Conservation (phyloP, 2,329 filamentous ascomycete genomes). For the Cladosporium sp. region DNA sequence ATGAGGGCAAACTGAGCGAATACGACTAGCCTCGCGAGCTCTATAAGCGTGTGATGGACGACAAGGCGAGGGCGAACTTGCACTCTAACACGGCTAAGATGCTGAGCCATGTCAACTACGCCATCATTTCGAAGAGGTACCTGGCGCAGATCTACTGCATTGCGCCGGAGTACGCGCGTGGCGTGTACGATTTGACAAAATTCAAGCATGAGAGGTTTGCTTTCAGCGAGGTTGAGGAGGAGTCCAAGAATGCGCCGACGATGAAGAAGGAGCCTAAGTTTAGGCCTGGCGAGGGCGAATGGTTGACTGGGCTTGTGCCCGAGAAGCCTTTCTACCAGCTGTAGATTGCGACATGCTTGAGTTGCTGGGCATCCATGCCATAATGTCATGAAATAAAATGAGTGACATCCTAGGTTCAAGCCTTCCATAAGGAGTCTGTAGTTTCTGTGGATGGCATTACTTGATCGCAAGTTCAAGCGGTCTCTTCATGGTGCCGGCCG, state of each 20-base stretch:
- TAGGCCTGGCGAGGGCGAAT: constrained; percentile 36
- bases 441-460: too few relatives aligned
- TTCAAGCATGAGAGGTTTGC: constrained; percentile 43
- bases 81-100: constrained; percentile 46
- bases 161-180: constrained; percentile 43
- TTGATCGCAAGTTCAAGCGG: too few relatives aligned
- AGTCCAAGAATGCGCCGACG: constrained; percentile 42
- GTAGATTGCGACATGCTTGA: constrained; percentile 7
- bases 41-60: constrained; percentile 47
- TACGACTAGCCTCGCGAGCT: constrained; percentile 50
- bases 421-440: too few relatives aligned
- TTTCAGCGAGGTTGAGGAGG: constrained; percentile 43
- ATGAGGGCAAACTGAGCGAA: constrained; percentile 51
- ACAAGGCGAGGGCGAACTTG: constrained; percentile 41
- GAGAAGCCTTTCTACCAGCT: constrained; percentile 31
- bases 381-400: not conserved
- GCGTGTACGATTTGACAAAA: constrained; percentile 40
- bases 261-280: constrained; percentile 47
- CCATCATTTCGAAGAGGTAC: constrained; percentile 42
- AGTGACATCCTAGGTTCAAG: too few relatives aligned
- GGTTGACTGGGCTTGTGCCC: constrained; percentile 38
- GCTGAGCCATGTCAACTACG: constrained; percentile 26
- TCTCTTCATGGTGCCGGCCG: too few relatives aligned
- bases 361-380: not conserved
- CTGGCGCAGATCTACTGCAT: constrained; percentile 52